Conservation (phyloP, 495 filamentous ascomycete species). For the Hypomontagnella submonticulosa region DNA sequence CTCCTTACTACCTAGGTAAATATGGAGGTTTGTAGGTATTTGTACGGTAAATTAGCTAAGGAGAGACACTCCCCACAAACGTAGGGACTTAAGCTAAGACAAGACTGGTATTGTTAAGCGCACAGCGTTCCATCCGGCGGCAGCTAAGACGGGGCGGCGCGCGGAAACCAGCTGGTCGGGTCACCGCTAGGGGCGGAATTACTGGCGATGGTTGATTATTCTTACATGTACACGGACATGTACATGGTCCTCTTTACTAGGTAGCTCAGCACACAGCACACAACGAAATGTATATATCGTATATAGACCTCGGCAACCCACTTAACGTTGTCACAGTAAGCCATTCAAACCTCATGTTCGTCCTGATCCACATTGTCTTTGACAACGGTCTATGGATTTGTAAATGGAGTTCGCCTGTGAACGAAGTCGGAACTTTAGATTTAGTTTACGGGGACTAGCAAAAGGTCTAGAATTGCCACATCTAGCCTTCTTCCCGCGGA, state of each 20-base stretch:
- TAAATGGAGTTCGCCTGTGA: too few relatives aligned
- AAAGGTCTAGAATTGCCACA: slow-evolving; percentile 15
- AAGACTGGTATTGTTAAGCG: slow-evolving; percentile 46
- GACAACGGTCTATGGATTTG: too few relatives aligned
- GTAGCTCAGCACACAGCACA: not conserved
- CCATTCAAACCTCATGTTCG: not conserved
- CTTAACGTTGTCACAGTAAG: slow-evolving; percentile 8
- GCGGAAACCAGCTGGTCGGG: slow-evolving; percentile 39
- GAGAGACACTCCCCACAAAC: slow-evolving; percentile 19
- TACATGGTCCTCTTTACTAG: not conserved
- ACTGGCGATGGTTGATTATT: slow-evolving; percentile 4
- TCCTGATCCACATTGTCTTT: not conserved
- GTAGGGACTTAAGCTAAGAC: slow-evolving; percentile 36
- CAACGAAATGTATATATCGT: too few relatives aligned
- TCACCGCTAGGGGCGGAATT: slow-evolving; percentile 30
- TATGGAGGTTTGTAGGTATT: too few relatives aligned
- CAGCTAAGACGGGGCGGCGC: slow-evolving; percentile 45
- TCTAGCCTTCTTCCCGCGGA: slow-evolving; percentile 21
- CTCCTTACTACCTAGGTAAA: too few relatives aligned
- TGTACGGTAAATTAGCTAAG: not conserved
- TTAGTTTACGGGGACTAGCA: not conserved
- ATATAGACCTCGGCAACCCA: not conserved
- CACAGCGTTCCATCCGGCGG: slow-evolving; percentile 43
- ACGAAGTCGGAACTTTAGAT: slow-evolving; percentile 13
- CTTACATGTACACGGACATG: not conserved